Base-by-base conservation (phyloP, 2,329 filamentous ascomycete genomes). In the Exophiala oligosperma region DNA sequence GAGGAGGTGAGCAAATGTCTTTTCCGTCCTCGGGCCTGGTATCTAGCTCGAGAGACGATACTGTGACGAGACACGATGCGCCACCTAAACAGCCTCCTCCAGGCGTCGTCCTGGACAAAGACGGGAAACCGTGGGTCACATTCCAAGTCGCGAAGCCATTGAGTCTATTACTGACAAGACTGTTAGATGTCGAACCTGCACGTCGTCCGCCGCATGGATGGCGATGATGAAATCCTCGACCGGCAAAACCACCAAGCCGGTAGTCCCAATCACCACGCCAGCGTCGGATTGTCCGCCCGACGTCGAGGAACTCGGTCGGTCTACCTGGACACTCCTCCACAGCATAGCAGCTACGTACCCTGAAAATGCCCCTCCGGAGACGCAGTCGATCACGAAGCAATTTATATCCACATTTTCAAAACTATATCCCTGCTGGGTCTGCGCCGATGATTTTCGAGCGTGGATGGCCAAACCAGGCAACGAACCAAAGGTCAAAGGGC, bases 361-460 rank as follows among this genome's bases (percentile, higher is more conserved):
- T 1, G 79, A 82, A 6, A 74, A 72, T 6, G 91, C 94, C 0
- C 84, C 87, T 0, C 73, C 79, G 0, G 73, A 79, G 8, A 84
- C 96, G 67, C 91, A 97, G 71, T 77, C 78, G 29, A 89, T 97
- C 67, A 88, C 95, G 66, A 80, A 81, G 56, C 81, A 84, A 52
- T 97, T 99, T 76, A 81, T 99, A 67, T 77, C 79, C 24, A 80
- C 92, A 1, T 96, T 99, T 72, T 87, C 90, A 26, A 89, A 88
- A 66, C 76, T 97, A 21, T 99, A 99, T 71, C 94, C 94, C 3
- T 99, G 94, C 79, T 96, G 92, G 91, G 84, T 89, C 2, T 99
- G 94, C 74, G 94, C 92, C 35, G 89, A 93, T 60, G 93, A 97
- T 71, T 97, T 99, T 73, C 88, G 88, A 72, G 73, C 72, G 0